These are phyloP conservation scores for Eucalyptus viminalis DNA, from an alignment of 345 rosid species.

Conservation along the genomic window DNA sequence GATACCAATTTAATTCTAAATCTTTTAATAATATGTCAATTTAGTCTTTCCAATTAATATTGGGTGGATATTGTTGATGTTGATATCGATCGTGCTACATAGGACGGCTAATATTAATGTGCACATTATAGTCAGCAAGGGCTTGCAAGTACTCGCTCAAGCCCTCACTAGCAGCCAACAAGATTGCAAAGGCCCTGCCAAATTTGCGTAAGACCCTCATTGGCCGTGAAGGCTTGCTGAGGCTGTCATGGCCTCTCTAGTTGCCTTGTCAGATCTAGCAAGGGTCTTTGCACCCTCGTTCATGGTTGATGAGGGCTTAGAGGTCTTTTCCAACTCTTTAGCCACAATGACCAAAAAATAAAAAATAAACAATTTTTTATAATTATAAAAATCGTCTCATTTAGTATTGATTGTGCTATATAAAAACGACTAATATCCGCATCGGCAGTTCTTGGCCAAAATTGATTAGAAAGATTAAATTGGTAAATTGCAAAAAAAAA, in stretches of 20 bases:
- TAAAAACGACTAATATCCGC: rapidly evolving
- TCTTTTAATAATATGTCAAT: background rate
- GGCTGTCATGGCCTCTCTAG: background rate
- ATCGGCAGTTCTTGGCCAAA: rapidly evolving
- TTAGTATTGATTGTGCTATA: rapidly evolving
- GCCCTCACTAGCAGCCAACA: rapidly evolving
- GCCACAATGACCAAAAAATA: background rate
- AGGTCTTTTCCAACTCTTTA: background rate
- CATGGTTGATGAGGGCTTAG: rapidly evolving
- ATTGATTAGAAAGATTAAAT: rapidly evolving
- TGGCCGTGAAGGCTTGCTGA: rapidly evolving
- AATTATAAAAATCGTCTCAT: rapidly evolving
- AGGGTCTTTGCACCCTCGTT: background rate
- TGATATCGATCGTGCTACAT: rapidly evolving
- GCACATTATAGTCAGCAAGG: background rate
- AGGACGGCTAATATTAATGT: background rate
- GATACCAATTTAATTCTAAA: rapidly evolving
- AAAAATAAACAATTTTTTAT: too few species aligned
- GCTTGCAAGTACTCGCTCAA: background rate
- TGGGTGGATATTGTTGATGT: rapidly evolving
- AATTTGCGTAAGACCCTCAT: background rate
- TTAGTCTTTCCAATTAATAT: background rate
- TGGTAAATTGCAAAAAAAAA: background rate
- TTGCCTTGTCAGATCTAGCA: background rate
- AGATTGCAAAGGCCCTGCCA: background rate